These are phyloP conservation scores for Acanthamoeba triangularis DNA, from an alignment of 208 protist species.

Conservation along the genomic window DNA sequence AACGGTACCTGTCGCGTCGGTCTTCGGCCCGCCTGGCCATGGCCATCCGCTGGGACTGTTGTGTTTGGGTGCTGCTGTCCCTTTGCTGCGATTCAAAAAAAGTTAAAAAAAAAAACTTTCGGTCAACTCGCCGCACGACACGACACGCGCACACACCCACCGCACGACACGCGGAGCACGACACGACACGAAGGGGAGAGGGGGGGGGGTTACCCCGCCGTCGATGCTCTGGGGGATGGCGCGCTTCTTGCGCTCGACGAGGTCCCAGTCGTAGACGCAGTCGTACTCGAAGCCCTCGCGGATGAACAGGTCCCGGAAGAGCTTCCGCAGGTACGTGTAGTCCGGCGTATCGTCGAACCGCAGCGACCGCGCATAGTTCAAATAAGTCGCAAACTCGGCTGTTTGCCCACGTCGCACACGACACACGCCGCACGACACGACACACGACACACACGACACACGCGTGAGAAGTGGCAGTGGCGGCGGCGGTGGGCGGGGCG, in stretches of 20 bases:
- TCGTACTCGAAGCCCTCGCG: conserved; percentile 98
- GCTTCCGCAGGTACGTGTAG: conserved; percentile 98
- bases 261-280: conserved; percentile 99
- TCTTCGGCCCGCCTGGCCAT: conserved; percentile 4
- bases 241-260: conserved; percentile 76
- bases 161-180: neutral
- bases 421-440: neutral
- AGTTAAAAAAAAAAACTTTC: too few relatives aligned
- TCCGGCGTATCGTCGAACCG: conserved; percentile 99
- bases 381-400: conserved; percentile 97
- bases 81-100: neutral
- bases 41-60: neutral
- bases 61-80: conserved; percentile 13
- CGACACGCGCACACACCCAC: neutral
- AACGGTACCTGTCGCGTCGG: neutral
- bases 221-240: conserved; percentile 2
- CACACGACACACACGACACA: neutral
- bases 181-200: neutral
- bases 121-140: too few relatives aligned
- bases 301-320: conserved; percentile 99
- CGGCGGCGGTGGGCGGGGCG: neutral
- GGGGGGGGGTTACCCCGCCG: neutral
- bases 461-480: neutral
- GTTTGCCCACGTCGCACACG: too few relatives aligned
- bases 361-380: conserved; percentile 98